Percentiles rank a stretch among this genome's conserved stretches.
These are phyloP conservation scores for Ceratocystis huliohia DNA, from an alignment of 2,329 filamentous ascomycete genomes.

Conservation along the genomic window DNA sequence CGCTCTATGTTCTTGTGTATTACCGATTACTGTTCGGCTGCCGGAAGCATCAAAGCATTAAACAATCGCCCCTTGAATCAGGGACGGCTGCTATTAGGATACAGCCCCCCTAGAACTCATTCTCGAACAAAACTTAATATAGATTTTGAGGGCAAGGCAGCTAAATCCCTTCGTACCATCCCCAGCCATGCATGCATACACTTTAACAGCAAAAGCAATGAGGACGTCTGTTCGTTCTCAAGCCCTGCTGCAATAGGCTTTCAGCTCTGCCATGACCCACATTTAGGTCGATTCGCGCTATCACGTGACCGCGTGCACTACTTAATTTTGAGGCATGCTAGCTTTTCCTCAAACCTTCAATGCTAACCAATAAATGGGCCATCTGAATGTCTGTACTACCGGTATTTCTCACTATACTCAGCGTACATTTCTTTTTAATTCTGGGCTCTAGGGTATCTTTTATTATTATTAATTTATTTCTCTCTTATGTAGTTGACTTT, in stretches of 20 bases:
- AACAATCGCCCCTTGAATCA: not conserved
- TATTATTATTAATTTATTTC: too few species aligned
- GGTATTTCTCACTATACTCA: too few species aligned
- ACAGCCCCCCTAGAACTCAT: not conserved
- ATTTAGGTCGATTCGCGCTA: not conserved
- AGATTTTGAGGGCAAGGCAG: too few species aligned
- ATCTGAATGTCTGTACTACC: too few species aligned
- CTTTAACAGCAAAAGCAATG: not conserved
- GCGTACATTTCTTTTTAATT: too few species aligned
- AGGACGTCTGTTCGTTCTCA: not conserved
- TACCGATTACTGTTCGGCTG: not conserved
- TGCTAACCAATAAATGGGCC: too few species aligned
- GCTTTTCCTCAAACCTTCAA: too few species aligned
- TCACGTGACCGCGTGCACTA: constrained; percentile 7
- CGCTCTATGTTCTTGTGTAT: too few species aligned
- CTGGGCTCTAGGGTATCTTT: too few species aligned
- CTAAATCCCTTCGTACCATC: not conserved
- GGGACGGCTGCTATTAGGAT: not conserved
- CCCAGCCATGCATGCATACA: not conserved
- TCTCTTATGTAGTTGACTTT: too few species aligned
- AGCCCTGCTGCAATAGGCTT: not conserved
- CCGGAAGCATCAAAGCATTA: not conserved
- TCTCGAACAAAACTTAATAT: too few species aligned
- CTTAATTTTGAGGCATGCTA: not conserved
- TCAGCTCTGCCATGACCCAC: not conserved